These are phyloP conservation scores for Teunomyces gatunensis DNA, from an alignment of 805 yeast species.

Conservation along the genomic window DNA sequence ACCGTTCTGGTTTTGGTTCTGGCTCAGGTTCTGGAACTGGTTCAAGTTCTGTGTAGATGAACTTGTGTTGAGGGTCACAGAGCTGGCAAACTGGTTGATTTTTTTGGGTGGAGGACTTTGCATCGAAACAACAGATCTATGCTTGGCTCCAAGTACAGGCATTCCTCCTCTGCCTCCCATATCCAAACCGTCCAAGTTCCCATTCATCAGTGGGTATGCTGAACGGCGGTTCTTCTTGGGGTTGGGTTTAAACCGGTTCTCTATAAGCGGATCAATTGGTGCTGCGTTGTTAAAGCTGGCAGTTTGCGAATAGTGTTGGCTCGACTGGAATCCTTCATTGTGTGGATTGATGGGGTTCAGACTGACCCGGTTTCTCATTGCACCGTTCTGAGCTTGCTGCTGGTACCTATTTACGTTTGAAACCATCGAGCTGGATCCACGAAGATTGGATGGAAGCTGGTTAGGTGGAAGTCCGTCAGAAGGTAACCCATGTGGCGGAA, in stretches of 20 bases:
- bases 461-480: constrained; percentile 25
- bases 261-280: constrained; percentile 25
- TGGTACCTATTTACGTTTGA: constrained; percentile 12
- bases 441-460: constrained; percentile 23
- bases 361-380: constrained; percentile 12
- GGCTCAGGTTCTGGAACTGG: background rate
- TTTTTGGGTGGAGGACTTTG: constrained; percentile 4
- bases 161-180: constrained; percentile 49
- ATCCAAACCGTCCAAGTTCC: constrained; percentile 32
- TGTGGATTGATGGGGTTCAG: constrained; percentile 11
- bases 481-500: constrained; percentile 32
- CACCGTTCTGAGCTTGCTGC: constrained; percentile 19
- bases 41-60: background rate
- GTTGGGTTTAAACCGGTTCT: constrained; percentile 19
- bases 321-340: constrained; percentile 7
- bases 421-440: constrained; percentile 18
- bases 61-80: background rate
- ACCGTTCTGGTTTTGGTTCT: background rate
- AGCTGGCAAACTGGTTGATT: constrained; percentile 2
- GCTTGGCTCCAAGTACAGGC: constrained; percentile 28
- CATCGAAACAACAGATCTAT: constrained; percentile 8
- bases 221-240: constrained; percentile 39
- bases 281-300: constrained; percentile 18
- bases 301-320: constrained; percentile 9
- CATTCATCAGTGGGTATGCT: constrained; percentile 30